Conservation (phyloP, 2,329 filamentous ascomycete genomes). For the Diplodia corticola region DNA sequence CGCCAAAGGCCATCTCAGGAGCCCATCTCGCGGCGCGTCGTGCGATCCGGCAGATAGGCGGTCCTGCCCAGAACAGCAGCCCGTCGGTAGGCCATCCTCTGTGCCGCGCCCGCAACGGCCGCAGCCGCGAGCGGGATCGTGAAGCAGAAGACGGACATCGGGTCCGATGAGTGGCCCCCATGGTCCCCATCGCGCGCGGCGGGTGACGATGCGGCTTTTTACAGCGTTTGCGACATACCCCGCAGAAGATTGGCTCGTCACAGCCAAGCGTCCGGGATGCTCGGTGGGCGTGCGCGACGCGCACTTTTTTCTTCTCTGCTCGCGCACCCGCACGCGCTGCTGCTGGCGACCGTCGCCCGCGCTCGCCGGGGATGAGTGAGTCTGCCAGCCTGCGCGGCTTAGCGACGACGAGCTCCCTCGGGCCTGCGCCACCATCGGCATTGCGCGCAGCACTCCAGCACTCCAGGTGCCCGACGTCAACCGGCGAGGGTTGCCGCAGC, state of each 20-base stretch:
- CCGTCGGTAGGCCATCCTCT: neutral
- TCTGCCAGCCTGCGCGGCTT: too few species aligned
- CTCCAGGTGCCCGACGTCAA: conserved; percentile 9
- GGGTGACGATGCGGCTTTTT: conserved; percentile 20
- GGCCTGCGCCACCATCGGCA: neutral
- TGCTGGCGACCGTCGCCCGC: too few species aligned
- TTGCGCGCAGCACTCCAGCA: neutral
- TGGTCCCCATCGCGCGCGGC: neutral
- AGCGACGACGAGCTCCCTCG: neutral
- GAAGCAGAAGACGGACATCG: conserved; percentile 4
- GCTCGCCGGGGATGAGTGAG: too few species aligned
- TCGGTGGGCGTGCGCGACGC: conserved; percentile 1
- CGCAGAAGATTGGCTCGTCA: conserved; percentile 16
- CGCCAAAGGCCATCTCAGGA: conserved; percentile 2
- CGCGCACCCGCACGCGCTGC: neutral
- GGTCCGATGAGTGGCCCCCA: neutral
- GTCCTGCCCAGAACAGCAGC: conserved; percentile 7
- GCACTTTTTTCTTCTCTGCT: conserved; percentile 12
- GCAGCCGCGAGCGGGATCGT: neutral
- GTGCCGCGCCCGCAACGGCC: conserved; percentile 5
- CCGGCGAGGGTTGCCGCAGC: conserved; percentile 5
- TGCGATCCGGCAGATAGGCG: conserved; percentile 12
- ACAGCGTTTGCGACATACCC: conserved; percentile 15
- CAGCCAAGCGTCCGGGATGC: conserved; percentile 17
- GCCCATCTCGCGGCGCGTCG: neutral